Base-by-base conservation (phyloP, 441 rosid species). In the Erysimum cheiri region DNA sequence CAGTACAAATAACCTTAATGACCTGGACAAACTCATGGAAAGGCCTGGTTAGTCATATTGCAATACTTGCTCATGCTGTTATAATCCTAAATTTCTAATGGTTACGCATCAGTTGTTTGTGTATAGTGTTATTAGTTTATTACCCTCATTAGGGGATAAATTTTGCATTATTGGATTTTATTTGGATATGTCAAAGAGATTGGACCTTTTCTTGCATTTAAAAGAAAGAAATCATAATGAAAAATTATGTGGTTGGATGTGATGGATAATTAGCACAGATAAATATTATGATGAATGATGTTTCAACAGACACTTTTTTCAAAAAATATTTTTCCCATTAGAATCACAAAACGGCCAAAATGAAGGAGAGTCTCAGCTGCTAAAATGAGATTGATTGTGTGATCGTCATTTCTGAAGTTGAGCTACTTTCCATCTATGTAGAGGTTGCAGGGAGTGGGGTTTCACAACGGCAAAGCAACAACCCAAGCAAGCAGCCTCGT, bases 11-110 rank as follows among this genome's bases (percentile, higher is more conserved):
- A 85, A 84, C 78, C 76, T 85, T 33, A 76, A 74, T 79, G 86
- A 74, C 58, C 92, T 88, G 59, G 80, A 74, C 82, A 86, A 83
- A 72, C 77, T 84, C 70, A 63, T 87, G 61, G 85, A 85, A 64
- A 85, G 73, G 77, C 79, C 87, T 74, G 98, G 99, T 75, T 46
- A 75, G 75, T 74, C 64, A 13, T 28, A 46, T 29, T 49, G 17
- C 60, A 41, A 12, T 32, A 41, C 54, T 48, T 19, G 44, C 28
- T 36, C 69, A 5, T 11, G 53, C 2, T 39, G 48, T 24, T 60
- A 26, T 59, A 59, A 26, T 41, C 28, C 12, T 28, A 54, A 7
- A 59, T n/a, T 41, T 40, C 12, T 28, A 54, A 11, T 53, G 40
- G 41, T 40, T 53, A 28, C 11, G 32, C 57, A 56, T 37, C 40